These are phyloP conservation scores for Magnaporthales sp. DNA, from an alignment of 2,329 filamentous ascomycete species.

Conservation along the genomic window DNA sequence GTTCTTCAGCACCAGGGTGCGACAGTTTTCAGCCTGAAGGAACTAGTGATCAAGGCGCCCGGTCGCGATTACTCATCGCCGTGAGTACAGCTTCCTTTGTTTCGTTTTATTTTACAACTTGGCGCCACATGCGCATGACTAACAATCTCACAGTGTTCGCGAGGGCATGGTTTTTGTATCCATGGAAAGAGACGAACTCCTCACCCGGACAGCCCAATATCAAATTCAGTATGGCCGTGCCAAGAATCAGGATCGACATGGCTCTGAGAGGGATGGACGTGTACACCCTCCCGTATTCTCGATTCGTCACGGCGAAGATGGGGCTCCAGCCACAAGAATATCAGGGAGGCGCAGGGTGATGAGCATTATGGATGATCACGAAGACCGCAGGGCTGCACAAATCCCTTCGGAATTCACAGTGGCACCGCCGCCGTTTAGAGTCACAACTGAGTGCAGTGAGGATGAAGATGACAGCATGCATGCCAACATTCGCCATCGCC, in stretches of 20 bases:
- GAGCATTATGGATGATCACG: background rate
- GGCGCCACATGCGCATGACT: background rate
- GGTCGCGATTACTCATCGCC: slow-evolving; percentile 74
- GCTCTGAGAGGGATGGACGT: slow-evolving; percentile 9
- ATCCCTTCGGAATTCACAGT: slow-evolving; percentile 47
- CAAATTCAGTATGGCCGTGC: slow-evolving; percentile 54
- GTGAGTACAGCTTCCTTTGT: slow-evolving; percentile 44
- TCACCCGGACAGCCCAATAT: slow-evolving; percentile 65
- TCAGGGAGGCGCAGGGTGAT: slow-evolving; percentile 24
- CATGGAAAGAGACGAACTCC: slow-evolving; percentile 72
- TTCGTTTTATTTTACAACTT: background rate
- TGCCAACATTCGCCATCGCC: slow-evolving; percentile 13
- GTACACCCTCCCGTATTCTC: slow-evolving; percentile 33
- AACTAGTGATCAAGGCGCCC: slow-evolving; percentile 81
- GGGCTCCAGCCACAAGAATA: slow-evolving; percentile 33
- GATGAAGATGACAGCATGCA: slow-evolving; percentile 29
- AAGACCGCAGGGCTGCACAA: slow-evolving; percentile 35
- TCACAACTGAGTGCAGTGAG: slow-evolving; percentile 53
- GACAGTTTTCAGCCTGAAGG: slow-evolving; percentile 74
- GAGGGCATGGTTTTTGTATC: slow-evolving; percentile 89
- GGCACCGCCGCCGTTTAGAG: slow-evolving; percentile 38
- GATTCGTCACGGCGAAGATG: slow-evolving; percentile 43
- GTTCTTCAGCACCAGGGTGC: slow-evolving; percentile 73
- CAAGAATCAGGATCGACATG: slow-evolving; percentile 15
- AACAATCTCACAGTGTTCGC: slow-evolving; percentile 52